These are phyloP conservation scores for Trifolium repens DNA, from an alignment of 306 rosid species.

Conservation along the genomic window DNA sequence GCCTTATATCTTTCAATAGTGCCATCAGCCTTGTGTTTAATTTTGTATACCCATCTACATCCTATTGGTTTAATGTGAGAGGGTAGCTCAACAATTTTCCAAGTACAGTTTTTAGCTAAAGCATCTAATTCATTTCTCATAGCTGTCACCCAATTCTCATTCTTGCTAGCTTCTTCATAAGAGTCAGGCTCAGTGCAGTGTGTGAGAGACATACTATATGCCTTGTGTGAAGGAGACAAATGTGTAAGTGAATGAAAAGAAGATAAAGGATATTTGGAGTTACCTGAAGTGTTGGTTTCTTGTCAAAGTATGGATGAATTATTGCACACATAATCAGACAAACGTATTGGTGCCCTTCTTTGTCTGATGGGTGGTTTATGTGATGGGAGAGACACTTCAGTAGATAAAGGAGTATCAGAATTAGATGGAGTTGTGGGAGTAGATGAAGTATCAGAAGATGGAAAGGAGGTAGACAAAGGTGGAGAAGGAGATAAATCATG, in stretches of 20 bases:
- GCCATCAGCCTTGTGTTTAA: not conserved
- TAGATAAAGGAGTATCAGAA: no score
- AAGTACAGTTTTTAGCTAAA: not conserved
- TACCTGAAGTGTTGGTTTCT: not conserved
- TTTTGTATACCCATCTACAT: not conserved
- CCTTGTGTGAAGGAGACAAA: not conserved
- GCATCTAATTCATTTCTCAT: not conserved
- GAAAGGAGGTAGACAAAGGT: no score
- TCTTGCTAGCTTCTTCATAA: not conserved
- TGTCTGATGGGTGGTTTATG: not conserved
- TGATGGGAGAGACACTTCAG: no score
- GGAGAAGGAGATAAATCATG: no score
- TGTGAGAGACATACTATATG: not conserved
- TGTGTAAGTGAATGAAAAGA: not conserved
- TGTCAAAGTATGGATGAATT: not conserved
- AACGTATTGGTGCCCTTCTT: not conserved
- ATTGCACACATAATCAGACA: not conserved
- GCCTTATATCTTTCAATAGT: not conserved
- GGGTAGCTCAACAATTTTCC: not conserved
- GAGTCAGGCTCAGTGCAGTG: not conserved
- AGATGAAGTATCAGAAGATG: no score
- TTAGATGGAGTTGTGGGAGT: no score
- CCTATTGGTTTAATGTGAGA: not conserved
- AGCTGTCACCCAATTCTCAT: not conserved
- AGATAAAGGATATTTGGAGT: not conserved